Evolutionary conservation across 2,329 filamentous ascomycete genomes (phyloP).

Genomic region (Taxawa tesnikishii): DNA sequence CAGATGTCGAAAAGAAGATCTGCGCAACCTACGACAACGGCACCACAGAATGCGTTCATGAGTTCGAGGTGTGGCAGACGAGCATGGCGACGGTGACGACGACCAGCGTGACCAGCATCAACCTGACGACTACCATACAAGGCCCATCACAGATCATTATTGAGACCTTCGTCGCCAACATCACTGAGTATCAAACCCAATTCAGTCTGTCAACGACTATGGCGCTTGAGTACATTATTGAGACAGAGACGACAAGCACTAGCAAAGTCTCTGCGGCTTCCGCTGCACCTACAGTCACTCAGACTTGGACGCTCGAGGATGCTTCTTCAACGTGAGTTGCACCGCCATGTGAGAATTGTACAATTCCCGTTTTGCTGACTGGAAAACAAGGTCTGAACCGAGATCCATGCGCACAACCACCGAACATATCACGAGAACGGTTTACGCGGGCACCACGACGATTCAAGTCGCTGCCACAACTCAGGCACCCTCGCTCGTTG

Average conservation of each 20-base stretch:
- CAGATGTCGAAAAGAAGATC: slow-evolving; percentile 28
- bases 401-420: slow-evolving; percentile 8
- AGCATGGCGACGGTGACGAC: slow-evolving; percentile 23
- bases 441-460: slow-evolving; percentile 5
- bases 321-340: slow-evolving; percentile 13
- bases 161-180: slow-evolving; percentile 24
- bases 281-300: slow-evolving; percentile 16
- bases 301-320: slow-evolving; percentile 16
- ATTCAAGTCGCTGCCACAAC: not conserved
- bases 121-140: slow-evolving; percentile 26
- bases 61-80: slow-evolving; percentile 30
- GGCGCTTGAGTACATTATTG: slow-evolving; percentile 21
- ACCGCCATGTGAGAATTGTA: not conserved
- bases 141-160: slow-evolving; percentile 22
- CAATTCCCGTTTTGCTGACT: not conserved
- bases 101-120: slow-evolving; percentile 22
- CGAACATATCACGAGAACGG: slow-evolving; percentile 5
- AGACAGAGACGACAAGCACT: slow-evolving; percentile 17
- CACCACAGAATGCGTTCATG: slow-evolving; percentile 25
- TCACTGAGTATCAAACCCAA: slow-evolving; percentile 25
- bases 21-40: slow-evolving; percentile 24
- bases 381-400: too few species aligned
- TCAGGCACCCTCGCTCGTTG: too few species aligned
- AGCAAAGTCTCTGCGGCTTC: slow-evolving; percentile 7
- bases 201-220: slow-evolving; percentile 27